These are phyloP conservation scores for Senecio squalidus DNA, from an alignment of 140 eudicot genomes.

Conservation along the genomic window DNA sequence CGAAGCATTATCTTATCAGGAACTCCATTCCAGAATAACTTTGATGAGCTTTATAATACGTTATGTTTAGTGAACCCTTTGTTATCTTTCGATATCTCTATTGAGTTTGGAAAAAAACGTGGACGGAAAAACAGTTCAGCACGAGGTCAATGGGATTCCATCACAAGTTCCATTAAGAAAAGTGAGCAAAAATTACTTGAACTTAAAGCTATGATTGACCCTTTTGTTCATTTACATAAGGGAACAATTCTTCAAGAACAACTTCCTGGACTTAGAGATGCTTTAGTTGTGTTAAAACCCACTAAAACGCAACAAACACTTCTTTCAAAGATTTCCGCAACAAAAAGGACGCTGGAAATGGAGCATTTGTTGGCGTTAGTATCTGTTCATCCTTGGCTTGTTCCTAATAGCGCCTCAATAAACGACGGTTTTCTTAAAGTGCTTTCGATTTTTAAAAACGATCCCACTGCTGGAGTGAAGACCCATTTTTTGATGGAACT, in stretches of 20 bases:
- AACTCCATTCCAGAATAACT: conserved; percentile 85
- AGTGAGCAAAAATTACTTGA: conserved; percentile 14
- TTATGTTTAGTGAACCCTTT: conserved; percentile 53
- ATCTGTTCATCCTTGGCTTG: conserved; percentile 32
- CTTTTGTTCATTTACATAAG: conserved; percentile 73
- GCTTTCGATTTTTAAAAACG: conserved; percentile 16
- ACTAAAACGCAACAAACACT: conserved; percentile 40
- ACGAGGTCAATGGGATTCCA: conserved; percentile 34
- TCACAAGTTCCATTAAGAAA: conserved; percentile 27
- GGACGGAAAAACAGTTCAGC: conserved; percentile 21
- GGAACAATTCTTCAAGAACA: conserved; percentile 52
- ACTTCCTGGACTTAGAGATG: conserved; percentile 56
- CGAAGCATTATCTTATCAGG: conserved; percentile 65
- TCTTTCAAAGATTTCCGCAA: conserved; percentile 17
- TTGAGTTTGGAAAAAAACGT: conserved; percentile 1
- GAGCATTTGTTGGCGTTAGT: conserved; percentile 26
- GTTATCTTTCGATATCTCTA: conserved; percentile 19
- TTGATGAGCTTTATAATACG: conserved; percentile 59
- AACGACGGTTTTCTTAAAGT: conserved; percentile 3
- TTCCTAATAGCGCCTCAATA: background rate
- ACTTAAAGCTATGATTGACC: conserved; percentile 38
- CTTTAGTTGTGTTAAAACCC: conserved; percentile 51
- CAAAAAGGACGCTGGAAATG: conserved; percentile 9
- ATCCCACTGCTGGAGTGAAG: conserved; percentile 55
- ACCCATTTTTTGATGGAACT: conserved; percentile 56